Percentiles rank a stretch among this genome's conserved stretches.
Evolutionary conservation across 208 protist genomes (phyloP).

Genomic region (Acanthamoeba triangularis): DNA sequence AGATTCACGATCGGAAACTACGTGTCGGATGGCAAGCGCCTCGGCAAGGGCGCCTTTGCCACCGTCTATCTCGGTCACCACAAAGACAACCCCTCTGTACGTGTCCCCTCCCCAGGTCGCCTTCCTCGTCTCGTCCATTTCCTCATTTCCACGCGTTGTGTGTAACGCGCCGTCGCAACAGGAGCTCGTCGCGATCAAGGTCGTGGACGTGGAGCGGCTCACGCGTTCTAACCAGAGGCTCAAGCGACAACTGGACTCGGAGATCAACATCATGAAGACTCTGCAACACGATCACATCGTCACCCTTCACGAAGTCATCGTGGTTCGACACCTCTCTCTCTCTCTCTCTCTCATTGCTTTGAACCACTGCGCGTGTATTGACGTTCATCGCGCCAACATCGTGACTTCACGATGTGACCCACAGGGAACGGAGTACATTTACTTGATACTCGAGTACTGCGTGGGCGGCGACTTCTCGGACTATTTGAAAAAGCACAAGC

Average conservation of each 20-base stretch:
- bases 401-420: too few relatives aligned
- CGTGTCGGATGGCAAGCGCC: conserved; percentile 35
- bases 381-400: too few relatives aligned
- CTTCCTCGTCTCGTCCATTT: neutral
- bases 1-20: conserved; percentile 45
- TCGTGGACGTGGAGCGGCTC: conserved; percentile 67
- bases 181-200: conserved; percentile 62
- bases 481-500: conserved; percentile 28
- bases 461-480: conserved; percentile 69
- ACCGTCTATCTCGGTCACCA: conserved; percentile 65
- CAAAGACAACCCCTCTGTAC: neutral
- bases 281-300: conserved; percentile 57
- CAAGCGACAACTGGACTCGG: conserved; percentile 50
- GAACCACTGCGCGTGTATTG: too few relatives aligned
- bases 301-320: conserved; percentile 28
- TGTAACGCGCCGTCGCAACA: neutral
- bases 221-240: conserved; percentile 53
- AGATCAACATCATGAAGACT: conserved; percentile 59
- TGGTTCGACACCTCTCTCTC: conserved; percentile 30
- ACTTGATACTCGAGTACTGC: conserved; percentile 68
- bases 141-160: neutral
- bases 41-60: conserved; percentile 69
- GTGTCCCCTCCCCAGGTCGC: neutral
- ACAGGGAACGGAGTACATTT: conserved; percentile 63
- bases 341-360: neutral